Evolutionary conservation across 306 rosid genomes (phyloP).

Genomic region (Cotoneaster glaucophyllus): DNA sequence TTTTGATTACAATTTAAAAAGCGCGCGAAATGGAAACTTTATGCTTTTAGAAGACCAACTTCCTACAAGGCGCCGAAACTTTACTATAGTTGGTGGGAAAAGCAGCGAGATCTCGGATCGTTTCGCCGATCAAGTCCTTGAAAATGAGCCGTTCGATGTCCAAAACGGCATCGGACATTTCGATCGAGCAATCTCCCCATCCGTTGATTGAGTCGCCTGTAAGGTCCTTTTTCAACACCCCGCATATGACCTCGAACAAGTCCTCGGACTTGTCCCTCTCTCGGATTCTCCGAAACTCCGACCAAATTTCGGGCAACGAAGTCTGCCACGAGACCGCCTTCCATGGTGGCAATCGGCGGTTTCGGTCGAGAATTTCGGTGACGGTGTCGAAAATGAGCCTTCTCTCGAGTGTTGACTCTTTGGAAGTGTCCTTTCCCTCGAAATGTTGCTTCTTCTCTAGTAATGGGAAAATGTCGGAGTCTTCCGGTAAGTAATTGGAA

Average conservation of each 20-base stretch:
- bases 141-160: slow-evolving; percentile 80
- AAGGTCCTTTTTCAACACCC: slow-evolving; percentile 65
- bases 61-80: slow-evolving; percentile 46
- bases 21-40: slow-evolving; percentile 27
- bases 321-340: slow-evolving; percentile 26
- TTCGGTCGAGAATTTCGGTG: slow-evolving; percentile 48
- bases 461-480: slow-evolving; percentile 44
- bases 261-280: slow-evolving; percentile 65
- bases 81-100: slow-evolving; percentile 18
- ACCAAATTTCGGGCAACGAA: slow-evolving; percentile 49
- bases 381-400: slow-evolving; percentile 68
- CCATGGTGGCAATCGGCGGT: slow-evolving; percentile 70
- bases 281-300: slow-evolving; percentile 48
- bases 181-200: slow-evolving; percentile 62
- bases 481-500: slow-evolving; percentile 49
- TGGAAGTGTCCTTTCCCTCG: slow-evolving; percentile 64
- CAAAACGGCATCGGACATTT: slow-evolving; percentile 60
- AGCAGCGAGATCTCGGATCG: slow-evolving; percentile 60
- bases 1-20: background rate
- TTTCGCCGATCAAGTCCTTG: slow-evolving; percentile 78
- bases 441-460: slow-evolving; percentile 67
- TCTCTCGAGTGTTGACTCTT: slow-evolving; percentile 46
- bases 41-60: slow-evolving; percentile 42
- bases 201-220: slow-evolving; percentile 45
- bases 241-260: slow-evolving; percentile 57